These are phyloP conservation scores for Butyriboletus loyo DNA, from an alignment of 768 basidiomycete genomes.

Conservation along the genomic window DNA sequence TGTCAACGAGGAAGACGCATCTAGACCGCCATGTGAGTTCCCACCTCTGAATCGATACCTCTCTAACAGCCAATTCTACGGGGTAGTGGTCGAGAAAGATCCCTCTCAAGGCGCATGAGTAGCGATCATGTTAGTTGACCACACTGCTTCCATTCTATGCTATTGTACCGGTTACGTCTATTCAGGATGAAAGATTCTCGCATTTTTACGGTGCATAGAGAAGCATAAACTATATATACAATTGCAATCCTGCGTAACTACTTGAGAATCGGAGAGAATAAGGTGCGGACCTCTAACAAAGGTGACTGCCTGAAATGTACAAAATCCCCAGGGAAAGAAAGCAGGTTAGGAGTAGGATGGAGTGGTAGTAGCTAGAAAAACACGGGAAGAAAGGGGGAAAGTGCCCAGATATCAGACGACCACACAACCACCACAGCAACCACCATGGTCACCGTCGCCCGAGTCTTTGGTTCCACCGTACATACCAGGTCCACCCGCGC, in stretches of 20 bases:
- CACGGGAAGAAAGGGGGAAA: neutral
- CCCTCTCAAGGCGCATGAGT: constrained; percentile 23
- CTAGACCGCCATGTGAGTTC: constrained; percentile 29
- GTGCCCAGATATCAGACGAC: constrained; percentile 38
- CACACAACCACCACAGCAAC: constrained; percentile 72
- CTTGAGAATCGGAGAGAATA: constrained; percentile 1
- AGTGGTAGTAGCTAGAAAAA: constrained; percentile 7
- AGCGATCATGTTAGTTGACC: neutral
- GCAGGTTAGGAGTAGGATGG: constrained; percentile 4
- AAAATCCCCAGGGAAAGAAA: constrained; percentile 10
- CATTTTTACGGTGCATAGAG: constrained; percentile 3
- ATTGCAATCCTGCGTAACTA: constrained; percentile 10
- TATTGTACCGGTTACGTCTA: neutral
- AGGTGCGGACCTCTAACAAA: constrained; percentile 3
- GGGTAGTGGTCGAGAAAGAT: constrained; percentile 25
- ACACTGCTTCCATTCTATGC: neutral
- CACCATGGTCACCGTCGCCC: constrained; percentile 50
- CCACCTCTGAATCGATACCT: neutral
- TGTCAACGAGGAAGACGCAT: constrained; percentile 71
- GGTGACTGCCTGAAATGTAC: constrained; percentile 8
- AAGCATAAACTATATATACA: constrained; percentile 29
- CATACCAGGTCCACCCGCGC: constrained; percentile 42
- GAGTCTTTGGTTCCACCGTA: constrained; percentile 45
- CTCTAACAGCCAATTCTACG: neutral
- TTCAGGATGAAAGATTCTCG: constrained; percentile 1